A percentile compares a stretch with the other conserved stretches of the same genome.
Conservation (phyloP, 345 rosid genomes). For the Noccaea bulbosa region DNA sequence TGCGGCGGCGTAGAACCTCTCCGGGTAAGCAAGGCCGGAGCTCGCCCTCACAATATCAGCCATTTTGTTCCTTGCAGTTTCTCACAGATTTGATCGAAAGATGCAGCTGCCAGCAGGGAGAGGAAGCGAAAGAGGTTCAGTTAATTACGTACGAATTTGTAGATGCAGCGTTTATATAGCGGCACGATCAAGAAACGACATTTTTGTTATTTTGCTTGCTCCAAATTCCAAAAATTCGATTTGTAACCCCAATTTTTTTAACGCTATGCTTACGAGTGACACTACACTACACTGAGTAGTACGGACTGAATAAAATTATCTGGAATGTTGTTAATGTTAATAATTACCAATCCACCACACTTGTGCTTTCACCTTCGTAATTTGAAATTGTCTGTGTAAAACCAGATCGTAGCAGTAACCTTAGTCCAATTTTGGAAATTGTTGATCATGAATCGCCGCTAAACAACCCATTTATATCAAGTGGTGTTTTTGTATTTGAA, state of each 20-base stretch:
- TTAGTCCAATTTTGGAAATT: too few species aligned
- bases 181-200: neutral
- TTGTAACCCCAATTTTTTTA: neutral
- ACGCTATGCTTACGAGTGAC: too few species aligned
- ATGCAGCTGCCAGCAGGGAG: too few species aligned
- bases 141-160: neutral
- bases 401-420: too few species aligned
- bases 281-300: too few species aligned
- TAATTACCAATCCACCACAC: too few species aligned
- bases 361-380: too few species aligned
- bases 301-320: too few species aligned
- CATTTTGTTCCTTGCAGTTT: neutral
- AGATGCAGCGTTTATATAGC: constrained; percentile 30
- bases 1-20: constrained; percentile 84
- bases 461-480: too few species aligned
- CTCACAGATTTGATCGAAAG: constrained; percentile 23
- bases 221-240: neutral
- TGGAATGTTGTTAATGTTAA: too few species aligned
- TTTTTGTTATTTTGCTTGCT: constrained; percentile 2
- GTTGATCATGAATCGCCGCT: too few species aligned
- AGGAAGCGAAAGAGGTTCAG: neutral
- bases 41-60: constrained; percentile 74
- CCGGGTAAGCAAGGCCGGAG: constrained; percentile 90
- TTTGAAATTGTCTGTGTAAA: too few species aligned
- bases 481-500: neutral